Evolutionary conservation across 2,329 filamentous ascomycete genomes (phyloP), one percentile per base, ranked within the genome.

Genomic region (Mycocentrospora acerina): DNA sequence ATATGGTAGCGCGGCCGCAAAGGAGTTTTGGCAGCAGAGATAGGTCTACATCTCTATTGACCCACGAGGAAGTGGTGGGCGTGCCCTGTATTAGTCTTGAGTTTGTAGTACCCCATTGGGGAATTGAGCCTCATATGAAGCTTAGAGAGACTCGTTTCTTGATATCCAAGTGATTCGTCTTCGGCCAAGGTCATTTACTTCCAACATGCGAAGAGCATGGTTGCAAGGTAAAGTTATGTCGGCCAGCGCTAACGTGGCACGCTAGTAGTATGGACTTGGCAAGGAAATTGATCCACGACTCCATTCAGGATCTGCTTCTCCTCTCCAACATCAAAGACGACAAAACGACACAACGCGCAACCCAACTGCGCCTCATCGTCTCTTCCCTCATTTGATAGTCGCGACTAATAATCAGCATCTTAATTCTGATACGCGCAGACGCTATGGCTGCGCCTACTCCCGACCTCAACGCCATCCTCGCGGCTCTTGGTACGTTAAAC

Each of bases 391-490:
- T 19, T 14, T 30, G 39, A 24, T 28, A 18, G 15, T 19, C 14
- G 37, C 36, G 37, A 37, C 26, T 28, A 22, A 37, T 22, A n/a
- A 15, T 32, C 14, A 22, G 19, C 32, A 31, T 30, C 24, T 15
- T 22, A 28, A 22, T 33, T 12, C 17, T 24, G 24, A 34, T 13
- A 24, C 24, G 32, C 43, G 48, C 45, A 37, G 27, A 39, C 48
- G 44, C 48, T 26, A 68, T 68, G 64, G 50, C 62, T 43, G 64
- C 54, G 32, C 49, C 58, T 39, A 48, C 53, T 35, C 62, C 66
- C 37, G 66, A 69, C 42, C 60, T 69, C 32, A 62, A 62, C 44
- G 60, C 64, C 39, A 67, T 69, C 40, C 58, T 69, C 36, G 61
- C 61, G 35, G 66, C 66, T 27, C 56, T 69, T 17, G 65, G 66